Conservation (phyloP, 768 basidiomycete species). For the Mycena kentingensis region DNA sequence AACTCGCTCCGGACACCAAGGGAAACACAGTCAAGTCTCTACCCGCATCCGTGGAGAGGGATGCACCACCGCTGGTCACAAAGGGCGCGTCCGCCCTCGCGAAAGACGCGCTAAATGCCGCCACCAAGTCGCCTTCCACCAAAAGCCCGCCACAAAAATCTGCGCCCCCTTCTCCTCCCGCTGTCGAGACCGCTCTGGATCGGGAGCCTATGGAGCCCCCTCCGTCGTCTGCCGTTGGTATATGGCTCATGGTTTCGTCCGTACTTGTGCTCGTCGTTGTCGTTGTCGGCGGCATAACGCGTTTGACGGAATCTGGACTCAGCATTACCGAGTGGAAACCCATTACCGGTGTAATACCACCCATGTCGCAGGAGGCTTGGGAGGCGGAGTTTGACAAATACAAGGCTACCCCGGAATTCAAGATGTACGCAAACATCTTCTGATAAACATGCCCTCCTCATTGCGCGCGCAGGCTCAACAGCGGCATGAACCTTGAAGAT, state of each 20-base stretch:
- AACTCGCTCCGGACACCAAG: neutral
- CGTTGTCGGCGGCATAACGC: constrained; percentile 93
- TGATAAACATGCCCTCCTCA: neutral
- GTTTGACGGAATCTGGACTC: constrained; percentile 94
- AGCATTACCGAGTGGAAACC: constrained; percentile 99
- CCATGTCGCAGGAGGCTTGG: constrained; percentile 78
- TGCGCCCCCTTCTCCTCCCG: constrained; percentile 3
- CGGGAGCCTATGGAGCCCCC: too few relatives aligned
- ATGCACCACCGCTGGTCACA: constrained; percentile 12
- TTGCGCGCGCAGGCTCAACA: constrained; percentile 61
- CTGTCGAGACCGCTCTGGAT: constrained; percentile 41
- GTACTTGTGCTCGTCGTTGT: constrained; percentile 89
- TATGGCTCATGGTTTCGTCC: constrained; percentile 86
- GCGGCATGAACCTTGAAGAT: constrained; percentile 80
- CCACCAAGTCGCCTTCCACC: neutral
- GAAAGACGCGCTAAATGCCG: constrained; percentile 2
- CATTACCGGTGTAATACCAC: constrained; percentile 86
- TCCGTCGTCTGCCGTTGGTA: constrained; percentile 68
- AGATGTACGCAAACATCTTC: constrained; percentile 64
- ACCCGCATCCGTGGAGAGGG: constrained; percentile 12
- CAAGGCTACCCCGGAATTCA: constrained; percentile 92
- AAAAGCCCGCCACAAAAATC: constrained; percentile 17
- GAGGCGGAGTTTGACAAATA: constrained; percentile 90
- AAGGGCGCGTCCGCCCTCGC: constrained; percentile 16
- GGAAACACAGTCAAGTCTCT: constrained; percentile 3